A percentile compares a stretch with the other conserved stretches of the same genome.
Conservation (phyloP, 2,329 filamentous ascomycete species). For the Sphaerulina populicola region DNA sequence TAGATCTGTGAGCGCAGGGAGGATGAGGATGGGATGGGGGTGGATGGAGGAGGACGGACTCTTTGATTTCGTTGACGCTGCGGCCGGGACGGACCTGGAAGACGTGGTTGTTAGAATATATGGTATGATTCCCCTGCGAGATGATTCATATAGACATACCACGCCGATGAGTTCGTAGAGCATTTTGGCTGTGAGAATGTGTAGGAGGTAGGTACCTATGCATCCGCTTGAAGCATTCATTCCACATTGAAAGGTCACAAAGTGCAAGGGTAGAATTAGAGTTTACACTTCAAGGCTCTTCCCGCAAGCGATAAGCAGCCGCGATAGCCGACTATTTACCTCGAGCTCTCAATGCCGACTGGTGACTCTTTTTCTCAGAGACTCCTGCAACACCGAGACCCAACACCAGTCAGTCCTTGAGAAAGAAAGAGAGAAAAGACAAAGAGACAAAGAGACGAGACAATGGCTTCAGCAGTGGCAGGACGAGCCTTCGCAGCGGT, state of each 20-base stretch:
- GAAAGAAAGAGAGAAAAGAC: neutral
- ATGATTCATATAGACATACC: slow-evolving; percentile 48
- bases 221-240: neutral
- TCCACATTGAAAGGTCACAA: neutral
- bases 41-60: slow-evolving; percentile 52
- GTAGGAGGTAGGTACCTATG: too few species aligned
- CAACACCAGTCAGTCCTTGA: neutral
- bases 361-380: neutral
- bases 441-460: neutral
- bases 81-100: slow-evolving; percentile 74
- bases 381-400: neutral
- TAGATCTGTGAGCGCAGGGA: slow-evolving; percentile 6
- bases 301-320: neutral
- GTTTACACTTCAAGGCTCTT: neutral
- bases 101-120: slow-evolving; percentile 14
- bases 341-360: neutral
- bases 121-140: neutral
- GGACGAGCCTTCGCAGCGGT: slow-evolving; percentile 19
- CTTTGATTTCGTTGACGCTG: slow-evolving; percentile 83
- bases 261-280: neutral
- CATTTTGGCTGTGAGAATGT: slow-evolving; percentile 41
- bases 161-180: slow-evolving; percentile 96
- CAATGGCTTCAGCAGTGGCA: slow-evolving; percentile 16
- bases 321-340: slow-evolving; percentile 1
- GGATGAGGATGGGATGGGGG: neutral